Percentiles rank a stretch among this genome's conserved stretches.
Evolutionary conservation across 176 grass and related monocot species (phyloP).

Genomic region (Carex scoparia): DNA sequence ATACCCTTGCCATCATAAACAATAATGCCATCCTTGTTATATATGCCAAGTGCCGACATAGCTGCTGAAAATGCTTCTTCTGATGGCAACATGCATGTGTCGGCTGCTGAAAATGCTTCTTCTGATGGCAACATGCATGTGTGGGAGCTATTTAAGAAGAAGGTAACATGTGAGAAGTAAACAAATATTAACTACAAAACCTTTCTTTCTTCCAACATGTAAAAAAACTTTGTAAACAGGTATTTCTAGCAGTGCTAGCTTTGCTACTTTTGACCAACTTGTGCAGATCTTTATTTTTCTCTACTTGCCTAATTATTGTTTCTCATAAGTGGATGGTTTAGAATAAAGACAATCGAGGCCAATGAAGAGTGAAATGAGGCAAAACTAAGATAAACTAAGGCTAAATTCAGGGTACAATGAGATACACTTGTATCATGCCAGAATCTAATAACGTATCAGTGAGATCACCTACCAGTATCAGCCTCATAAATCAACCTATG

Average conservation of each 20-base stretch:
- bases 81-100: constrained; percentile 76
- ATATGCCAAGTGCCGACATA: constrained; percentile 83
- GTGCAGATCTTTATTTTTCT: too few species aligned
- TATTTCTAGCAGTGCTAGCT: neutral
- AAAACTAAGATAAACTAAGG: neutral
- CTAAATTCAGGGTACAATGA: neutral
- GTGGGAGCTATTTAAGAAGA: constrained; percentile 64
- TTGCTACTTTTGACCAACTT: neutral
- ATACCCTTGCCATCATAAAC: constrained; percentile 97
- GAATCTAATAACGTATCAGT: neutral
- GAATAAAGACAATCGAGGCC: too few species aligned
- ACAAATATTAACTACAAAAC: neutral
- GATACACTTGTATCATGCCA: neutral
- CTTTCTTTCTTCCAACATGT: neutral
- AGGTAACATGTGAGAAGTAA: neutral
- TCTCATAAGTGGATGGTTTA: too few species aligned
- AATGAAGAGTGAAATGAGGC: neutral
- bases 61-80: constrained; percentile 95
- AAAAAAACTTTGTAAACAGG: neutral
- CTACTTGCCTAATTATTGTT: too few species aligned
- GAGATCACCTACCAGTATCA: neutral
- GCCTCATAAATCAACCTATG: neutral
- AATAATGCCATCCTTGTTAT: constrained; percentile 89
- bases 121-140: constrained; percentile 81
- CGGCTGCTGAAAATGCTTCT: constrained; percentile 94